Conservation (phyloP, 768 basidiomycete species). For the Xerocomellus chrysenteron region DNA sequence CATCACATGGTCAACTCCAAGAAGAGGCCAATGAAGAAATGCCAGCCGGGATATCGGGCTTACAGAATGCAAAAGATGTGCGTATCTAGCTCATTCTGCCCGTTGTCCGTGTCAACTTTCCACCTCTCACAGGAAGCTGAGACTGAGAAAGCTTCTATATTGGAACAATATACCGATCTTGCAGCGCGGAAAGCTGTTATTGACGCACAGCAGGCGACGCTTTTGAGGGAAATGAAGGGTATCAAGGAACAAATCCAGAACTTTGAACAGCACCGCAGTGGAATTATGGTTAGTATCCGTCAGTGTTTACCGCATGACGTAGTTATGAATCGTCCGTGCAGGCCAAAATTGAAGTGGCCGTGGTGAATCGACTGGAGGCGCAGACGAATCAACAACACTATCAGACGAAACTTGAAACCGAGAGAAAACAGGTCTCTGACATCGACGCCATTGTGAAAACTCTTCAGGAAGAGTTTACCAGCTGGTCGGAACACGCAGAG, state of each 20-base stretch:
- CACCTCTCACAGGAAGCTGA: slow-evolving; percentile 47
- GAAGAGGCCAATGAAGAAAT: slow-evolving; percentile 68
- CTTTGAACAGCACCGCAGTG: slow-evolving; percentile 46
- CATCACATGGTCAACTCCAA: slow-evolving; percentile 42
- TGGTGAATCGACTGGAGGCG: slow-evolving; percentile 46
- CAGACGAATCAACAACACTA: slow-evolving; percentile 51
- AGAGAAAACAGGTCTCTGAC: slow-evolving; percentile 44
- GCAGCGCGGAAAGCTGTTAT: slow-evolving; percentile 44
- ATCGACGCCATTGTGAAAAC: slow-evolving; percentile 47
- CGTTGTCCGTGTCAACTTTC: background rate
- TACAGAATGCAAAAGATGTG: slow-evolving; percentile 57
- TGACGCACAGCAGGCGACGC: slow-evolving; percentile 43
- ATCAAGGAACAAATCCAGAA: slow-evolving; percentile 50
- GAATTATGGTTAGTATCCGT: slow-evolving; percentile 42
- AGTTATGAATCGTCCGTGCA: slow-evolving; percentile 26
- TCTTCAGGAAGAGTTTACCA: slow-evolving; percentile 62
- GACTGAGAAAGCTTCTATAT: slow-evolving; percentile 46
- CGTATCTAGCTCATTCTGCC: slow-evolving; percentile 13
- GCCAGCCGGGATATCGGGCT: slow-evolving; percentile 58
- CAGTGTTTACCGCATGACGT: background rate
- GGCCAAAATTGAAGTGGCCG: slow-evolving; percentile 51
- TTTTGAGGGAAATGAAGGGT: slow-evolving; percentile 44
- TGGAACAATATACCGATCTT: slow-evolving; percentile 51
- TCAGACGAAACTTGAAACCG: slow-evolving; percentile 49
- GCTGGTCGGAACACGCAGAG: slow-evolving; percentile 64